Evolutionary conservation across 805 yeast genomes (phyloP).

Genomic region (Barnettozyma wickerhamii): DNA sequence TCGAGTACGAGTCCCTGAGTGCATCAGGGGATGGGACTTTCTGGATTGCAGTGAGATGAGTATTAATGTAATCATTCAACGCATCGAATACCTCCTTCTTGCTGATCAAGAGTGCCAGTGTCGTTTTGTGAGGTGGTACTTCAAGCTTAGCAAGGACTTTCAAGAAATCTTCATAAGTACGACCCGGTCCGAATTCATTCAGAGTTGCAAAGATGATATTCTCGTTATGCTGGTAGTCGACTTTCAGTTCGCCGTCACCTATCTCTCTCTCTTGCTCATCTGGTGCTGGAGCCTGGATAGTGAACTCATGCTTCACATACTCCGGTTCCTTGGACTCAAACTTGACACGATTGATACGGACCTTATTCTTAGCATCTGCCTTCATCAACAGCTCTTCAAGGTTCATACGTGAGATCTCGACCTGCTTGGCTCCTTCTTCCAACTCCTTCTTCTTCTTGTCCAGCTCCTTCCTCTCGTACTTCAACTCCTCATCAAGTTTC

Average conservation of each 20-base stretch:
- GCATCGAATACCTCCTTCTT: slow-evolving; percentile 6
- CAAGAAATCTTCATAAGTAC: slow-evolving; percentile 15
- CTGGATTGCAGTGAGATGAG: slow-evolving; percentile 6
- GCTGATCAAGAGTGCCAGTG: slow-evolving; percentile 16
- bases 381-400: not conserved
- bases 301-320: slow-evolving; percentile 10
- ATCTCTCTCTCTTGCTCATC: slow-evolving; percentile 6
- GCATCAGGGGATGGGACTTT: not conserved
- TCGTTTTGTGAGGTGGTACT: slow-evolving; percentile 10
- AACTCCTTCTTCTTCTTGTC: slow-evolving; percentile 2
- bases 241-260: no score
- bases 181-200: slow-evolving; percentile 10
- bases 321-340: slow-evolving; percentile 1
- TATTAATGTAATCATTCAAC: slow-evolving; percentile 7
- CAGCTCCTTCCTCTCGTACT: slow-evolving; percentile 11
- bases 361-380: not conserved
- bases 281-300: slow-evolving; percentile 5
- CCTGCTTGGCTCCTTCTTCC: not conserved
- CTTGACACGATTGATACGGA: slow-evolving; percentile 4
- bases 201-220: slow-evolving; percentile 14
- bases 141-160: slow-evolving; percentile 8
- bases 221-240: slow-evolving; percentile 14
- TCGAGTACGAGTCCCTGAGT: slow-evolving; percentile 13
- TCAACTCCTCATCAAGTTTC: slow-evolving; percentile 9
- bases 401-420: slow-evolving; percentile 3